Evolutionary conservation across 1,284 basidiomycete genomes (phyloP).

Genomic region (Neonothopanus nambi): DNA sequence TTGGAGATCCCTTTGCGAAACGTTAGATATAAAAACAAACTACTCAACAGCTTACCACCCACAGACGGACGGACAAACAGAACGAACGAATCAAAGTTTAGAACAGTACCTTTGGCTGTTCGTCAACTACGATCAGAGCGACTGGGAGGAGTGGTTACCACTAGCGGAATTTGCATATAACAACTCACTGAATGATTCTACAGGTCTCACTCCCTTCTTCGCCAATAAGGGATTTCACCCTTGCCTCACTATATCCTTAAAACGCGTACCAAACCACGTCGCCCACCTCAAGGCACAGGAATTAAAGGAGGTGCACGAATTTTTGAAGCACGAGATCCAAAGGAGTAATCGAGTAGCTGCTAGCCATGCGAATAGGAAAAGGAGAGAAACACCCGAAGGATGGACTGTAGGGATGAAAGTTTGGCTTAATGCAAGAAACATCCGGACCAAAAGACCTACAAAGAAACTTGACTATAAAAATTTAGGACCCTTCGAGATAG

Average conservation of each 20-base stretch:
- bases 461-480: constrained; percentile 8
- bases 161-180: constrained; percentile 11
- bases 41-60: constrained; percentile 10
- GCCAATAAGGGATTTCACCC: constrained; percentile 8
- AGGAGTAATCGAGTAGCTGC: neutral
- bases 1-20: constrained; percentile 1
- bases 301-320: neutral
- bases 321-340: neutral
- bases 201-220: constrained; percentile 6
- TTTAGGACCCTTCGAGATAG: constrained; percentile 36
- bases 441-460: neutral
- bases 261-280: constrained; percentile 1
- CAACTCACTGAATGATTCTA: constrained; percentile 2
- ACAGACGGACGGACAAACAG: too few species aligned
- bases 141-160: constrained; percentile 5
- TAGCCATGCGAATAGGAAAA: neutral
- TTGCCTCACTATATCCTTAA: neutral
- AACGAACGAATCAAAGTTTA: too few species aligned
- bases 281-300: neutral
- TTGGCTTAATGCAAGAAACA: constrained; percentile 3
- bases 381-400: neutral
- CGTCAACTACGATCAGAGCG: too few species aligned
- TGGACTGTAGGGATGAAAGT: neutral
- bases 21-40: neutral
- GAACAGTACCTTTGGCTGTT: too few species aligned